These are phyloP conservation scores for Candida sanyaensis DNA, from an alignment of 1,139 yeast species.

Conservation along the genomic window DNA sequence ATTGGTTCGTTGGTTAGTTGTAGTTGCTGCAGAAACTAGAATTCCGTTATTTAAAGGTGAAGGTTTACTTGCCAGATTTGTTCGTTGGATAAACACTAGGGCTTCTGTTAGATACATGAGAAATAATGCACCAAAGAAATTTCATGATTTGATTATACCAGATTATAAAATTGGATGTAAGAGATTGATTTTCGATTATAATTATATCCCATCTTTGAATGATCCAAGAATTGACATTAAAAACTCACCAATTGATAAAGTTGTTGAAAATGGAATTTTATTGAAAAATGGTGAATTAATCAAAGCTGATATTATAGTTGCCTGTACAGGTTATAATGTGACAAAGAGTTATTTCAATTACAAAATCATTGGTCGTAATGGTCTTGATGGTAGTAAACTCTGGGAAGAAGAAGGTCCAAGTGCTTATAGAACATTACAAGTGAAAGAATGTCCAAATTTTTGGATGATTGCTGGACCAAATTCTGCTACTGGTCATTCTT, in stretches of 20 bases:
- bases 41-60: constrained; percentile 39
- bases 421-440: constrained; percentile 39
- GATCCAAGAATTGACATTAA: constrained; percentile 34
- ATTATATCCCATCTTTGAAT: constrained; percentile 34
- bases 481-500: constrained; percentile 46
- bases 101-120: constrained; percentile 30
- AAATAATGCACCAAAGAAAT: constrained; percentile 33
- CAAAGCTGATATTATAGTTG: constrained; percentile 43
- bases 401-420: constrained; percentile 36
- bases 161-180: constrained; percentile 47
- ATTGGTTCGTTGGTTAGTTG: constrained; percentile 30
- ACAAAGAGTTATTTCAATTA: constrained; percentile 21
- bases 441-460: constrained; percentile 38
- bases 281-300: constrained; percentile 31
- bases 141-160: constrained; percentile 35
- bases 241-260: constrained; percentile 24
- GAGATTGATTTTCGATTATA: constrained; percentile 41
- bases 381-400: constrained; percentile 18
- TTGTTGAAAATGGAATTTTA: constrained; percentile 31
- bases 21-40: constrained; percentile 32
- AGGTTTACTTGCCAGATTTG: constrained; percentile 25
- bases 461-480: constrained; percentile 45
- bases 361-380: constrained; percentile 30
- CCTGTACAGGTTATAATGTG: constrained; percentile 45
- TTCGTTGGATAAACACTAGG: constrained; percentile 27